Evolutionary conservation across 2,329 filamentous ascomycete species (phyloP).

Genomic region (Akanthomyces dipterigenus): DNA sequence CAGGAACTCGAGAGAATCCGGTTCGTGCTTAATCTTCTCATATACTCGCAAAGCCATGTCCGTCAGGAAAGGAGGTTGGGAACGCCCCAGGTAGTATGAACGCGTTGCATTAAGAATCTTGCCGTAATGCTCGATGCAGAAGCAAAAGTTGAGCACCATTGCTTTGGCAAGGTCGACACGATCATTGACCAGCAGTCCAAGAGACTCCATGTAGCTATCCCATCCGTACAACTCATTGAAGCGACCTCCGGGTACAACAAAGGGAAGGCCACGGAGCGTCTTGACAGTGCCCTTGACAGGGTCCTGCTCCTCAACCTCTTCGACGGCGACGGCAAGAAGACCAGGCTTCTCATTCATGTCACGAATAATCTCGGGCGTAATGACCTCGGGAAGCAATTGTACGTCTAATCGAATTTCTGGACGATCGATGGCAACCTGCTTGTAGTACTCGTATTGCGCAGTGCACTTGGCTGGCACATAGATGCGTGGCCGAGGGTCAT

Average conservation of each 20-base stretch:
- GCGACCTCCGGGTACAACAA: slow-evolving; percentile 92
- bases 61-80: slow-evolving; percentile 92
- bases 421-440: slow-evolving; percentile 64
- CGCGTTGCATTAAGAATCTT: slow-evolving; percentile 97
- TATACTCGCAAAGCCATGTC: slow-evolving; percentile 95
- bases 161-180: slow-evolving; percentile 81
- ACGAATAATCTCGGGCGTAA: slow-evolving; percentile 74
- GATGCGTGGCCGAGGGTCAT: slow-evolving; percentile 80
- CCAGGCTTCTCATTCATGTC: slow-evolving; percentile 84
- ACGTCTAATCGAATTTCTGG: slow-evolving; percentile 88
- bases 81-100: slow-evolving; percentile 89
- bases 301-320: slow-evolving; percentile 56
- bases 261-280: slow-evolving; percentile 73
- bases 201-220: slow-evolving; percentile 98
- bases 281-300: slow-evolving; percentile 51
- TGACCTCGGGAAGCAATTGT: slow-evolving; percentile 65
- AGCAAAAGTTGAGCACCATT: slow-evolving; percentile 96
- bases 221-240: slow-evolving; percentile 99
- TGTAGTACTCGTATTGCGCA: slow-evolving; percentile 87
- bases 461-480: slow-evolving; percentile 82
- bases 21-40: slow-evolving; percentile 84
- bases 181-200: slow-evolving; percentile 81
- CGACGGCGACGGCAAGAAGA: slow-evolving; percentile 83
- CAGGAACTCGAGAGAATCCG: slow-evolving; percentile 74
- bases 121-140: slow-evolving; percentile 96